Evolutionary conservation across 2,329 filamentous ascomycete species (phyloP), one percentile per base, ranked within the genome.

Genomic region (Aspergillus hiratsukae): DNA sequence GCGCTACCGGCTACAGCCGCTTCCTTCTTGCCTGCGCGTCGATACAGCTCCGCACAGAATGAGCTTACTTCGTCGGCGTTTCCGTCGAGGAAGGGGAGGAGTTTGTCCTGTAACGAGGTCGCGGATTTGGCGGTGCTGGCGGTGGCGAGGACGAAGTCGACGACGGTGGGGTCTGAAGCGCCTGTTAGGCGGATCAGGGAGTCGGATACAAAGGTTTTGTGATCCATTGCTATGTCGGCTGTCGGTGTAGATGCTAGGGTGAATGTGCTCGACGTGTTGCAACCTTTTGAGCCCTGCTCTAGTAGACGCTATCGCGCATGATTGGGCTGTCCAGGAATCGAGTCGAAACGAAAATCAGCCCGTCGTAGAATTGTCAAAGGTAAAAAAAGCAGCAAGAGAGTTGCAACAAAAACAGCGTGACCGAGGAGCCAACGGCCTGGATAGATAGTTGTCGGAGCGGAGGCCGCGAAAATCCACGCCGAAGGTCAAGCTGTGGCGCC

Each of bases 141-240:
- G 17, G 81, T 82, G 46, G 80, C 79, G 54, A 82, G 76, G 25
- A 84, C 76, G 62, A 83, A 84, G 69, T 84, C 82, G 58, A 84
- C 71, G 51, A 82, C 75, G 52, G 82, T 83, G 37, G 78, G 72
- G 58, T 84, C 82, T 41, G 81, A 82, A 49, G 78, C 81, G 59
- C 81, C 81, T 40, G 81, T 79, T 51, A 84, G 74, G 56, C 76
- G 78, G 61, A 81, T 74, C 54, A 82, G 73, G 54, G 78, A 76
- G 65, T 82, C 80, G 52, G 79, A 81, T n/a, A 76, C 68, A 55
- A 76, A 76, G 14, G 69, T 72, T 53, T 69, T 69, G 57, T 71
- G 67, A 49, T 76, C 72, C 75, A 76, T 76, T 11, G 52, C 68
- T 28, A 51, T 31, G 49, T 25, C 9, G 25, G n/a, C 25, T 28